Percentiles rank a stretch among this genome's conserved stretches.
phyloP scores from a whole-genome alignment of 1,284 basidiomycete genomes.

The Pseudozyma hubeiensis region DNA sequence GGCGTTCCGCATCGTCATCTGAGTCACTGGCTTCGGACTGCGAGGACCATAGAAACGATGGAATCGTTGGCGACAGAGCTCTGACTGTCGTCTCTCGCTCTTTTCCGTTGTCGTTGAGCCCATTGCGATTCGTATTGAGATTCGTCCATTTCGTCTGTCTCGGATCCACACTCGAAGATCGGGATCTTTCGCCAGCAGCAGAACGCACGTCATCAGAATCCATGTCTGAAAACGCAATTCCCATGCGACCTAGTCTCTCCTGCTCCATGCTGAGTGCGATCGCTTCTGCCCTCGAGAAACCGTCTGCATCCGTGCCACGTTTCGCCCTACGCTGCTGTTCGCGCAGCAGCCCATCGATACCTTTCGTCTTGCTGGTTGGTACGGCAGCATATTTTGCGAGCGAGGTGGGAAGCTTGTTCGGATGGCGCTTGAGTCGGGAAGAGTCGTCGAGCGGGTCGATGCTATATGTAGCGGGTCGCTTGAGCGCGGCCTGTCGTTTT shows the following conservation, averaged over 20 bases:
- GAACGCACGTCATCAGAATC: neutral
- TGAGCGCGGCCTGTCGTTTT: slow-evolving; percentile 39
- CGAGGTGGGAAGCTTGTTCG: slow-evolving; percentile 14
- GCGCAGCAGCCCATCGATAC: slow-evolving; percentile 19
- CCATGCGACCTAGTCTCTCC: slow-evolving; percentile 29
- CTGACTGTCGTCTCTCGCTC: slow-evolving; percentile 23
- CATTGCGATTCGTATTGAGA: neutral
- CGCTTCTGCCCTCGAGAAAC: slow-evolving; percentile 38
- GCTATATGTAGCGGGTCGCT: slow-evolving; percentile 28
- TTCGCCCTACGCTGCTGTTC: slow-evolving; percentile 24
- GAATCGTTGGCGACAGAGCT: slow-evolving; percentile 41
- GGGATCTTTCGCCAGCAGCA: neutral
- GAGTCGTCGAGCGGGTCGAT: slow-evolving; percentile 41
- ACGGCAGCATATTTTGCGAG: slow-evolving; percentile 4
- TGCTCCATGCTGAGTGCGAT: slow-evolving; percentile 43
- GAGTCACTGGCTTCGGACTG: slow-evolving; percentile 28
- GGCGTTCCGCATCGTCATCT: slow-evolving; percentile 8
- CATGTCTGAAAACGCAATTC: slow-evolving; percentile 15
- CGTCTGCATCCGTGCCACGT: slow-evolving; percentile 34
- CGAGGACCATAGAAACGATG: slow-evolving; percentile 44
- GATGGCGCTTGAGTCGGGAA: slow-evolving; percentile 26
- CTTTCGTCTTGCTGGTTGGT: slow-evolving; percentile 4
- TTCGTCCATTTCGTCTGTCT: neutral
- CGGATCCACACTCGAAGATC: neutral
- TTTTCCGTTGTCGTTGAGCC: neutral